phyloP scores from a whole-genome alignment of 352 stramenopile species.

The Globisporangium abappressorium region DNA sequence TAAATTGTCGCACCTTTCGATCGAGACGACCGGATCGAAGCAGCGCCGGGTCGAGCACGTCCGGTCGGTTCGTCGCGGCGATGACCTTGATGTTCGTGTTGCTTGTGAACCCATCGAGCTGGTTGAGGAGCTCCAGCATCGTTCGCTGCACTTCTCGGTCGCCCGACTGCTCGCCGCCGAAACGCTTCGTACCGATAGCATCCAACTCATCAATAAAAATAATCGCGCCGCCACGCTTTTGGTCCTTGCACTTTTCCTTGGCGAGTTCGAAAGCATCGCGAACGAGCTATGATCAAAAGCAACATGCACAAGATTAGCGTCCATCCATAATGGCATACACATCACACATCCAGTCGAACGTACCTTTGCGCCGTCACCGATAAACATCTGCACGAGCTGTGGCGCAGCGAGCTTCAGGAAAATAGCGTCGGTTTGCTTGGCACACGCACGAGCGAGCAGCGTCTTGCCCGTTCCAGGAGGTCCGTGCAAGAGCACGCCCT shows the following conservation, averaged over 20 bases:
- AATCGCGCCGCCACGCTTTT: conserved; percentile 91
- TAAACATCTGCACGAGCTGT: conserved; percentile 99
- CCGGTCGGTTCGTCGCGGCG: conserved; percentile 95
- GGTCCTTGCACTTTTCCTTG: conserved; percentile 92
- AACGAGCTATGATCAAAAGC: conserved; percentile 80
- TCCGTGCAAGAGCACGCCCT: conserved; percentile 96
- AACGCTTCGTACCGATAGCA: conserved; percentile 98
- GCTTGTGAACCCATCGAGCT: conserved; percentile 97
- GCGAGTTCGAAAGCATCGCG: conserved; percentile 97
- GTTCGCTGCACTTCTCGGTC: conserved; percentile 98
- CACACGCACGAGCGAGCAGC: conserved; percentile 96
- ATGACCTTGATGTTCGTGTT: conserved; percentile 99
- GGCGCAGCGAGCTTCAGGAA: conserved; percentile 98
- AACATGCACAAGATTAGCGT: background rate
- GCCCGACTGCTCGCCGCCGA: conserved; percentile 95
- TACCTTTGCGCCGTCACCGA: conserved; percentile 95
- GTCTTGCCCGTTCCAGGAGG: conserved; percentile 98
- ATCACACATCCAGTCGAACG: background rate
- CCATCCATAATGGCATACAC: background rate
- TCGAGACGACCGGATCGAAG: conserved; percentile 91
- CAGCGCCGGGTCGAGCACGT: conserved; percentile 96
- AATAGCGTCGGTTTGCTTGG: conserved; percentile 98
- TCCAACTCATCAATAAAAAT: conserved; percentile 99
- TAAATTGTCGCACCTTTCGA: conserved; percentile 81
- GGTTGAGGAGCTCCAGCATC: conserved; percentile 98